Percentiles rank a stretch among this genome's conserved stretches.
phyloP scores from a whole-genome alignment of 306 rosid genomes.

The Castanea mollissima region DNA sequence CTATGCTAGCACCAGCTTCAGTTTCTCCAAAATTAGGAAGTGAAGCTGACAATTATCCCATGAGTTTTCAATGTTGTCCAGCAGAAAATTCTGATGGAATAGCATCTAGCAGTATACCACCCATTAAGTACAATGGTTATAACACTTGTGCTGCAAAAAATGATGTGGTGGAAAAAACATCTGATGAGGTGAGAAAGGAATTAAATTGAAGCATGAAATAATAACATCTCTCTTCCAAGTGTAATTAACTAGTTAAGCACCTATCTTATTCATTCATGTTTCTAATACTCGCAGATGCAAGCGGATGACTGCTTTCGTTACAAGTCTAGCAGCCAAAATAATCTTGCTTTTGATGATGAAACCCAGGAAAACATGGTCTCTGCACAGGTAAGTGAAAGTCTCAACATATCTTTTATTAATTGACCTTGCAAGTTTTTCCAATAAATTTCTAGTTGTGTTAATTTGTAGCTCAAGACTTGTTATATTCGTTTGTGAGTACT shows the following conservation, averaged over 20 bases:
- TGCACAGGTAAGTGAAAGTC: constrained; percentile 45
- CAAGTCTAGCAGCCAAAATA: constrained; percentile 23
- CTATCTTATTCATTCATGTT: too few relatives aligned
- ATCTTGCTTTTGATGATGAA: neutral
- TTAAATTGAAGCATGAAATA: neutral
- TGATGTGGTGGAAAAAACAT: constrained; percentile 13
- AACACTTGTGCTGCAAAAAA: constrained; percentile 23
- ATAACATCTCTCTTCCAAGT: too few relatives aligned
- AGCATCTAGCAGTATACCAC: neutral
- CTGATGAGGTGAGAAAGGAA: constrained; percentile 40
- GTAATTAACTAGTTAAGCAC: neutral
- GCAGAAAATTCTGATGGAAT: neutral
- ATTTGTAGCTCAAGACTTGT: neutral
- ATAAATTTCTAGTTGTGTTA: neutral
- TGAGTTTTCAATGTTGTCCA: neutral
- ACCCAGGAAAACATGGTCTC: neutral
- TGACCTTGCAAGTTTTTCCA: constrained; percentile 7
- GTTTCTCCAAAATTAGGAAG: neutral
- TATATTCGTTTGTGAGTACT: neutral
- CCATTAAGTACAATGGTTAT: constrained; percentile 37
- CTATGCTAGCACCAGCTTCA: neutral
- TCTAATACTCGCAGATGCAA: constrained; percentile 9
- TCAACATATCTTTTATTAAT: constrained; percentile 1
- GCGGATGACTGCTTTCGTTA: constrained; percentile 31
- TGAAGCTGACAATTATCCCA: neutral